A percentile compares a stretch with the other conserved stretches of the same genome.
Conservation (phyloP, 2,329 filamentous ascomycete genomes). For the Nakataea oryzae region DNA sequence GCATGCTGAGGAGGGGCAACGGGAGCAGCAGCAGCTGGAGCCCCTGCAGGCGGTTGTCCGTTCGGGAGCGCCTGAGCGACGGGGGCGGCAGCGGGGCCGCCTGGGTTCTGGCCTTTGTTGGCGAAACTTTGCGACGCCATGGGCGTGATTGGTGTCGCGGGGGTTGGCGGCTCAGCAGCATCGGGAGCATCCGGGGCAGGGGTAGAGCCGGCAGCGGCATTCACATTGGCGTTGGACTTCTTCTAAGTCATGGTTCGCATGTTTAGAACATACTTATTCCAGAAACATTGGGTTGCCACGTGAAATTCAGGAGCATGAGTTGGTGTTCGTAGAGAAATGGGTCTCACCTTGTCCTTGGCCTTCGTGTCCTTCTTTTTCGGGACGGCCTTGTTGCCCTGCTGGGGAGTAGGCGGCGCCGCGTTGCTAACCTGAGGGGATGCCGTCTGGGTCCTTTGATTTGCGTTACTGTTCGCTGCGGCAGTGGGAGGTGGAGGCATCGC, state of each 20-base stretch:
- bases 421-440: conserved; percentile 53
- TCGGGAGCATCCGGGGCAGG: conserved; percentile 44
- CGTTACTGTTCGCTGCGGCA: conserved; percentile 24
- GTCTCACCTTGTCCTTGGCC: conserved; percentile 56
- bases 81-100: conserved; percentile 14
- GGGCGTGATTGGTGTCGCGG: conserved; percentile 55
- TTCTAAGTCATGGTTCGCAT: conserved; percentile 46
- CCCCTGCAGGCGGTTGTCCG: conserved; percentile 32
- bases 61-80: conserved; percentile 23
- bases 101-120: conserved; percentile 31
- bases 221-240: conserved; percentile 48
- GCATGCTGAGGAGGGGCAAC: conserved; percentile 33
- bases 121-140: conserved; percentile 40
- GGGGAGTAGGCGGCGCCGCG: conserved; percentile 66
- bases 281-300: conserved; percentile 4
- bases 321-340: neutral
- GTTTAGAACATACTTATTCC: conserved; percentile 2
- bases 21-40: conserved; percentile 29
- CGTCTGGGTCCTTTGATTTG: conserved; percentile 43
- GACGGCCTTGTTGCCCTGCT: conserved; percentile 59
- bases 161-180: conserved; percentile 48
- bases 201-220: conserved; percentile 36
- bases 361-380: conserved; percentile 70
- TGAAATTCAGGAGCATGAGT: neutral
- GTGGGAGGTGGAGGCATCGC: conserved; percentile 56